These are phyloP conservation scores for Colletotrichum sp. DNA, from an alignment of 2,329 filamentous ascomycete species.

Conservation along the genomic window DNA sequence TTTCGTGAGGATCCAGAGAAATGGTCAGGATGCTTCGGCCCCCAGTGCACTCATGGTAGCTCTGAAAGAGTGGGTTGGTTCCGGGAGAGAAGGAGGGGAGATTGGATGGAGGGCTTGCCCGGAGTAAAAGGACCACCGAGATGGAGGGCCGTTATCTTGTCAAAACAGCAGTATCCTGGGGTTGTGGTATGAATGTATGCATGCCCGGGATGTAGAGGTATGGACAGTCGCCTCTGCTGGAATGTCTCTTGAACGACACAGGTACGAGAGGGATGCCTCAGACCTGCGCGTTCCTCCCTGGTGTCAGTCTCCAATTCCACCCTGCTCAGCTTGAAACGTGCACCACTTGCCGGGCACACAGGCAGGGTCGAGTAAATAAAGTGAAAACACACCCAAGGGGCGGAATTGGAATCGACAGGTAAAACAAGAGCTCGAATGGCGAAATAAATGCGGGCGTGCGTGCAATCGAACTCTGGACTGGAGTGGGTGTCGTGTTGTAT, in stretches of 20 bases:
- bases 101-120: neutral
- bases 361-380: neutral
- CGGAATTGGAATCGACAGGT: neutral
- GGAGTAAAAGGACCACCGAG: neutral
- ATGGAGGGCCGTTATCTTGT: neutral
- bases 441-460: neutral
- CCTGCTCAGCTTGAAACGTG: neutral
- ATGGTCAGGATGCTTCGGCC: neutral
- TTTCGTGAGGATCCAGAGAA: neutral
- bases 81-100: neutral
- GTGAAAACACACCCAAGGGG: neutral
- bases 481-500: neutral
- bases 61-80: neutral
- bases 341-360: neutral
- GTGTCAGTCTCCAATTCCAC: conserved; percentile 3
- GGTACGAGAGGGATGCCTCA: conserved; percentile 19
- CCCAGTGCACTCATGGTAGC: neutral
- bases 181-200: neutral
- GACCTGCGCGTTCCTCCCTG: conserved; percentile 17
- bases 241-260: conserved; percentile 18
- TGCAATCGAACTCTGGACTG: neutral
- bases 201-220: neutral
- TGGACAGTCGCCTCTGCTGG: conserved; percentile 1
- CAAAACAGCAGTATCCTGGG: neutral
- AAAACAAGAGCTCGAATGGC: neutral